Evolutionary conservation across 306 rosid genomes (phyloP), one percentile per base, ranked within the genome.

Genomic region (Parietaria judaica): DNA sequence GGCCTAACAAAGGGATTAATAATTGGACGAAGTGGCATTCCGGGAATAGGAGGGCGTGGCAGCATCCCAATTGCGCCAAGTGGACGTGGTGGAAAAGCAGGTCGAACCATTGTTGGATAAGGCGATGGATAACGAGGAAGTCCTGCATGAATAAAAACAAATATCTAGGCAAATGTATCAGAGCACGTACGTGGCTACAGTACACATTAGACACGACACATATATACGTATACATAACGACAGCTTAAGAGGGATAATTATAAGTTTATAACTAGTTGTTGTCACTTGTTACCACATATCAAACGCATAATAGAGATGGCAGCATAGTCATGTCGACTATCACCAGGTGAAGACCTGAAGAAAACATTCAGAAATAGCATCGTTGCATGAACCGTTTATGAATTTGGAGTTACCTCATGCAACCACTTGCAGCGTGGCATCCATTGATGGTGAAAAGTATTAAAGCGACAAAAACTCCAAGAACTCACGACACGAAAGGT

Each of bases 301-400:
- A 79, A 86, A 83, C 82, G 87, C 77, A 82, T 83, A 82, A 74
- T 61, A 92, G 87, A 76, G 96, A 84, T 79, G 90, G 90, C 87
- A 86, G 99, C 86, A 82, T 73, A 88, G 81, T 84, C 75, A 81
- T 71, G 59, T 63, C 78, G 88, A 83, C 81, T 80, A 79, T 80
- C 97, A 94, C 94, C 95, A 79, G 90, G 90, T 80, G 90, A 88
- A 74, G 83, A 86, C 95, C 97, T 88, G 94, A 79, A 81, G 88
- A 79, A 74, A 77, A 86, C 65, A 81, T 79, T 74, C 63, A 82
- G 66, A 84, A 72, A 68, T 58, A 75, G 86, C 83, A 82, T 78
- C 69, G 71, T 68, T 70, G 81, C 76, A 72, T 75, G 81, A 78
- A 80, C 72, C 74, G 73, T 58, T 56, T 64, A 76, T 75, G 72